Conservation (phyloP, 352 stramenopile genomes). For the Albugo laibachii region DNA sequence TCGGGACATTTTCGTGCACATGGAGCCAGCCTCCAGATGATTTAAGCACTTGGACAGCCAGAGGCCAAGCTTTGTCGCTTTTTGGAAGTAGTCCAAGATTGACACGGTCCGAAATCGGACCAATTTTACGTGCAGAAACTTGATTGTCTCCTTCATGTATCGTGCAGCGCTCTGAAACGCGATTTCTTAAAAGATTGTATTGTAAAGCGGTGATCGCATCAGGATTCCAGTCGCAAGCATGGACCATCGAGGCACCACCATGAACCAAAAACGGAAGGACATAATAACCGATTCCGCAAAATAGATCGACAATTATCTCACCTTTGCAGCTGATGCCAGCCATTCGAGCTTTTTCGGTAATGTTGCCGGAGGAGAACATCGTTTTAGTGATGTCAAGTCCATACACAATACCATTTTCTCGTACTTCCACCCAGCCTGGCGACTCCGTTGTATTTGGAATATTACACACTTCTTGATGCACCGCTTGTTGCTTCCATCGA, state of each 20-base stretch:
- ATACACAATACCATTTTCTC: conserved; percentile 89
- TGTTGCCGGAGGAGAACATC: conserved; percentile 96
- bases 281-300: conserved; percentile 97
- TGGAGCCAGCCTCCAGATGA: conserved; percentile 83
- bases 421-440: conserved; percentile 64
- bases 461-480: conserved; percentile 43
- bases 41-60: conserved; percentile 84
- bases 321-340: conserved; percentile 54
- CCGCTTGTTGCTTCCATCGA: conserved; percentile 48
- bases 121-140: conserved; percentile 37
- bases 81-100: conserved; percentile 89
- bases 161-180: conserved; percentile 55
- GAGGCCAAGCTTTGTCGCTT: conserved; percentile 85
- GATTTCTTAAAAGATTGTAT: conserved; percentile 86
- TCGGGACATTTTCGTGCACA: conserved; percentile 89
- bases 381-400: conserved; percentile 89
- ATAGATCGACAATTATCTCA: conserved; percentile 90
- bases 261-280: conserved; percentile 88
- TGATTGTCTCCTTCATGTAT: conserved; percentile 85
- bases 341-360: conserved; percentile 92
- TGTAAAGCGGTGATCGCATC: conserved; percentile 79
- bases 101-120: conserved; percentile 79
- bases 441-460: conserved; percentile 16
- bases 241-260: conserved; percentile 74
- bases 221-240: conserved; percentile 92